Base-by-base conservation (phyloP, 2,329 filamentous ascomycete genomes). In the Aspergillus niger region DNA sequence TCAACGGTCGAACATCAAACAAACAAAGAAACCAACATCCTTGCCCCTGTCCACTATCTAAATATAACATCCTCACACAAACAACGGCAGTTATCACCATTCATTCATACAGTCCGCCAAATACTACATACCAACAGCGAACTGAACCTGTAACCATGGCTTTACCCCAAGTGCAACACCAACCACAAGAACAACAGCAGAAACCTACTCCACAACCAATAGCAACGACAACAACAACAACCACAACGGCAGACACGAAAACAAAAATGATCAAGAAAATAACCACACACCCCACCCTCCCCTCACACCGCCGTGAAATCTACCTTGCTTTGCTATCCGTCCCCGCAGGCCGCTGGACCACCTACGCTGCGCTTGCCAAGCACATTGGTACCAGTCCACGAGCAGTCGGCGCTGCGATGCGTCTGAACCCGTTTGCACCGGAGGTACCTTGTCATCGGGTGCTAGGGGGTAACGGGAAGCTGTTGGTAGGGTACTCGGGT, bases 381-480 rank as follows among this genome's bases (percentile, higher is more conserved):
- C 84, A 89, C 60, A 82, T 94, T 15, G 75, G 80, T 10, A 91
- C 90, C 22, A 91, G 89, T 3, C 89, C 91, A 1, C 83, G 91
- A 44, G 91, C 91, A 0, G 86, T 95, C 5, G 91, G 91, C 15
- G 91, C 90, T 61, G 91, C 91, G 1, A 81, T 96, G 70, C 84
- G 89, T 17, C 80, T 77, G 38, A 96, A 96, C 72, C 91, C 91
- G 0, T 96, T 94, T 69, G 91, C 92, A 13, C 91, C 92, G 0
- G 83, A 86, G 36, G 89, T 94, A 4, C 92, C 91, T 1, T 96
- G 91, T 67, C 91, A 96, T 75, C 84, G 92, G 8, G 89, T 94
- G 22, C 85, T 96, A 50, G 90, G 90, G 5, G 88, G 86, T 43
- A 88, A 88, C 55, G 88, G 90, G 11, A 50, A 50, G 26, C 81